These are phyloP conservation scores for Babesia bovis DNA, from an alignment of 169 alveolate species.

Conservation along the genomic window DNA sequence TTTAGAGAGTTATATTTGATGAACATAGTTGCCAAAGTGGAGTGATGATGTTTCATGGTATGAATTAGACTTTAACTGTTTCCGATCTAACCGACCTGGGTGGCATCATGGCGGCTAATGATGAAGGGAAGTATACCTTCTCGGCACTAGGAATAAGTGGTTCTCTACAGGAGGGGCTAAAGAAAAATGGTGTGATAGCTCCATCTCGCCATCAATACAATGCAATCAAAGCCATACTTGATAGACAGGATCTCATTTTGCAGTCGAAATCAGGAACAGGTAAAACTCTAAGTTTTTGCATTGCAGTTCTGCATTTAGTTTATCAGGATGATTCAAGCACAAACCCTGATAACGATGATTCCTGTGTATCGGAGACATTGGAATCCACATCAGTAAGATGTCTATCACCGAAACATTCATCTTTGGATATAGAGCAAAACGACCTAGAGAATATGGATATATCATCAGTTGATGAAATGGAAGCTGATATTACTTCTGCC, in stretches of 20 bases:
- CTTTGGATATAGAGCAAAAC: neutral
- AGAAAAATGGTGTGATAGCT: constrained; percentile 7
- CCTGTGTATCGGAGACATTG: neutral
- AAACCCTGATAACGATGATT: neutral
- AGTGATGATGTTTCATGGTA: too few relatives aligned
- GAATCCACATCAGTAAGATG: too few relatives aligned
- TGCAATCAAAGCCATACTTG: constrained; percentile 21
- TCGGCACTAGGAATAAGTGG: constrained; percentile 20
- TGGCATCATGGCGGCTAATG: neutral
- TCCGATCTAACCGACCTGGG: too few relatives aligned
- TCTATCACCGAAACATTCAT: too few relatives aligned
- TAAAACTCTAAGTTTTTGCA: constrained; percentile 74
- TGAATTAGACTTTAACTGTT: too few relatives aligned
- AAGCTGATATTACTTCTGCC: neutral
- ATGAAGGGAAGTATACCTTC: neutral
- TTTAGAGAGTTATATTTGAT: too few relatives aligned
- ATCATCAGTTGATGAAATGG: neutral
- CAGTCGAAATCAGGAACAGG: constrained; percentile 82
- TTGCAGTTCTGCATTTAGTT: constrained; percentile 62
- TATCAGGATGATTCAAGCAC: neutral
- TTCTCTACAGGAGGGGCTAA: constrained; percentile 1
- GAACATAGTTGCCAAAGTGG: too few relatives aligned
- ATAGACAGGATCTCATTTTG: constrained; percentile 46
- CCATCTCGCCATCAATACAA: constrained; percentile 48
- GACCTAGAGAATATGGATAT: neutral